These are phyloP conservation scores for Cyanodermella asteris DNA, from an alignment of 2,329 filamentous ascomycete genomes.

Conservation along the genomic window DNA sequence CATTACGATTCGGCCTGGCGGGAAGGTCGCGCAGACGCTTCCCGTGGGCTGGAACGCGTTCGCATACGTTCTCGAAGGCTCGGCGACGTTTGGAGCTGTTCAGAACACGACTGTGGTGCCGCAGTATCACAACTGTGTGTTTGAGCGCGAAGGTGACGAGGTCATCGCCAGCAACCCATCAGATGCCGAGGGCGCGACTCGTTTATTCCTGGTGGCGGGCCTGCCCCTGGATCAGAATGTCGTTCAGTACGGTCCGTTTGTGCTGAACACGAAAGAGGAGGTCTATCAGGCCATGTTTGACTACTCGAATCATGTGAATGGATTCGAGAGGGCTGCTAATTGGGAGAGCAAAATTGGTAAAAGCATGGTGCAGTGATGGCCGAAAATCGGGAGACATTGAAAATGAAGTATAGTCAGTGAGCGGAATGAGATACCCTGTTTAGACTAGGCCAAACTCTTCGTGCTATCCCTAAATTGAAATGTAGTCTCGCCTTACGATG, in stretches of 20 bases:
- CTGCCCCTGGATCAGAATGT: conserved; percentile 60
- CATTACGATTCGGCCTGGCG: conserved; percentile 58
- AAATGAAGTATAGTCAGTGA: no score
- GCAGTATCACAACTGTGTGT: conserved; percentile 75
- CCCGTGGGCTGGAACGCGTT: conserved; percentile 79
- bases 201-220: conserved; percentile 52
- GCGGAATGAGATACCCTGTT: no score
- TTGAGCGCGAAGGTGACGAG: conserved; percentile 56
- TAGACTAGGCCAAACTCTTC: no score
- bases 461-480: no score
- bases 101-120: conserved; percentile 27
- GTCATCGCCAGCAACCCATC: conserved; percentile 49
- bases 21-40: conserved; percentile 49
- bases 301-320: conserved; percentile 50
- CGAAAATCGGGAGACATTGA: no score
- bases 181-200: conserved; percentile 32
- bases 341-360: conserved; percentile 82
- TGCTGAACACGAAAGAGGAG: conserved; percentile 48
- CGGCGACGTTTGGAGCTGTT: conserved; percentile 38
- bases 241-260: conserved; percentile 70
- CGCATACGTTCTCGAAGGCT: conserved; percentile 62
- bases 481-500: no score
- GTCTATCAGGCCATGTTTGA: conserved; percentile 58
- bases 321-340: conserved; percentile 55
- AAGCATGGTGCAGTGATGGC: conserved; percentile 31